Conservation (phyloP, 225 moss, liverwort and hornwort species). For the Asterella californica region DNA sequence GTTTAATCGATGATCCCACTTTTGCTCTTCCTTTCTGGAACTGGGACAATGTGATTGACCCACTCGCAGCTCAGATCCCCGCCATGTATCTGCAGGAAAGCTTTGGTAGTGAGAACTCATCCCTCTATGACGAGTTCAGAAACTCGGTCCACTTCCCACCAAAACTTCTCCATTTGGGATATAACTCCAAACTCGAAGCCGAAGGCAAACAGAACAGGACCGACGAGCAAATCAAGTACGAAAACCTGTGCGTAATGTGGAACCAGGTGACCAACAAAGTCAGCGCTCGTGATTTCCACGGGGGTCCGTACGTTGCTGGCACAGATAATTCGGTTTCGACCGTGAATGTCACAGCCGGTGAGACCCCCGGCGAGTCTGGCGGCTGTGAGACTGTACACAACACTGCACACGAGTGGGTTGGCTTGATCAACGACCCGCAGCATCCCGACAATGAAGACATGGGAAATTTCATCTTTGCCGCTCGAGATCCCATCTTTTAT, state of each 20-base stretch:
- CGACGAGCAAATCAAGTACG: slow-evolving; percentile 19
- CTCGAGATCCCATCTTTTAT: neutral
- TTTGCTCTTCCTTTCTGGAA: no score
- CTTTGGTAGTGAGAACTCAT: slow-evolving; percentile 7
- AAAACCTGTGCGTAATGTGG: slow-evolving; percentile 13
- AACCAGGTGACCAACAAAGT: no score
- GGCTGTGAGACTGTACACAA: neutral
- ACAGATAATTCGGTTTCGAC: slow-evolving; percentile 10
- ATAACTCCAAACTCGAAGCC: slow-evolving; percentile 20
- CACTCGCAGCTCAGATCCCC: neutral
- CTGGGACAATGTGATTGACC: neutral
- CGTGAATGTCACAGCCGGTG: slow-evolving; percentile 21
- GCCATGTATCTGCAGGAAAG: neutral
- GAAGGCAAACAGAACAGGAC: slow-evolving; percentile 2
- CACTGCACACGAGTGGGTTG: slow-evolving; percentile 44
- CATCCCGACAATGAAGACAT: slow-evolving; percentile 36
- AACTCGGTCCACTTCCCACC: slow-evolving; percentile 29
- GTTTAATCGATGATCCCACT: no score
- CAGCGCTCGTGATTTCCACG: no score
- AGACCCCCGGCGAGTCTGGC: slow-evolving; percentile 16
- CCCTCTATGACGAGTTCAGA: slow-evolving; percentile 29
- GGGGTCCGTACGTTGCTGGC: no score
- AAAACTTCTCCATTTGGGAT: slow-evolving; percentile 30
- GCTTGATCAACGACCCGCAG: slow-evolving; percentile 21
- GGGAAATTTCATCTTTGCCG: slow-evolving; percentile 4